Conservation (phyloP, 345 rosid species). For the Pistacia vera region DNA sequence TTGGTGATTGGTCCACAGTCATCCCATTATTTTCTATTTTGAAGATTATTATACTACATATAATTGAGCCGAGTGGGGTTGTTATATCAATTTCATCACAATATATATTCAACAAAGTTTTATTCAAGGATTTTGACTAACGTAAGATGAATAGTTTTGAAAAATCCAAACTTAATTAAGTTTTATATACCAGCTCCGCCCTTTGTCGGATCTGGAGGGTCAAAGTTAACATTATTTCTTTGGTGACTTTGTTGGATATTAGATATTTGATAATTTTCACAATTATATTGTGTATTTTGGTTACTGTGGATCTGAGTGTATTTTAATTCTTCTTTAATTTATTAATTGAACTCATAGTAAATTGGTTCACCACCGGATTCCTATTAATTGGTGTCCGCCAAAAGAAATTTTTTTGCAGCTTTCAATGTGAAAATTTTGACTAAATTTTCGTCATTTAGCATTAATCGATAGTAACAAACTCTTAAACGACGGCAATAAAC, state of each 20-base stretch:
- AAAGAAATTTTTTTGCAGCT: too few species aligned
- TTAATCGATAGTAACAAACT: too few species aligned
- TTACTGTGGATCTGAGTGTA: background rate
- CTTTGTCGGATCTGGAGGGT: background rate
- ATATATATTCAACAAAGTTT: background rate
- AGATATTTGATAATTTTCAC: too few species aligned
- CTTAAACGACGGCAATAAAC: too few species aligned
- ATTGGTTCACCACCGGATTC: too few species aligned
- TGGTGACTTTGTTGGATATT: too few species aligned
- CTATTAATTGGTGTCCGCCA: too few species aligned
- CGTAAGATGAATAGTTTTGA: background rate
- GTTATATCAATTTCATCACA: background rate
- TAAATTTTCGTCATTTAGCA: too few species aligned
- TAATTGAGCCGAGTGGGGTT: background rate
- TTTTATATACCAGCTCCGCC: background rate
- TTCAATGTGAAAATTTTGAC: too few species aligned
- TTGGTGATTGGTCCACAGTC: background rate
- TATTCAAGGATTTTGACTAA: background rate
- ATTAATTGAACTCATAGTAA: too few species aligned
- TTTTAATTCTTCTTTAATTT: too few species aligned
- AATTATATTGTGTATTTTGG: background rate
- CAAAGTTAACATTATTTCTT: too few species aligned
- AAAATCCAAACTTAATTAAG: background rate
- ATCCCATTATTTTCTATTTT: background rate
- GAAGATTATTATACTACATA: background rate